Base-by-base conservation (phyloP, 1,284 basidiomycete genomes). In the Fomitopsis schrenkii region DNA sequence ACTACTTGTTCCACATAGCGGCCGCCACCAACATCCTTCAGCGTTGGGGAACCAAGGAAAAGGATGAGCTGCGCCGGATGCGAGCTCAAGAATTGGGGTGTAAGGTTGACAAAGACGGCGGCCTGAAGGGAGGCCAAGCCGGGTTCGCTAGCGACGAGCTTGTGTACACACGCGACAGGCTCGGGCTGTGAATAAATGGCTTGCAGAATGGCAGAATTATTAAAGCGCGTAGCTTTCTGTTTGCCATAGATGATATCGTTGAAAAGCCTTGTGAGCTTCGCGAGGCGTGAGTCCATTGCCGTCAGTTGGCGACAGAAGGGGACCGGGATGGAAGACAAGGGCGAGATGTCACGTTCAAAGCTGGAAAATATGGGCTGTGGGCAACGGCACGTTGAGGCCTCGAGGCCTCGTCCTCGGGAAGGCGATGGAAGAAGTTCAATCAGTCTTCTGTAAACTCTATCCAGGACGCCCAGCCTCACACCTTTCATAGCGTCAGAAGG, bases 1-100 rank as follows among this genome's bases (percentile, higher is more conserved):
- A 88, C 56, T 15, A 83, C 64, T 46, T 73, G 67, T 12, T 71
- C 60, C 2, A 87, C 70, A 45, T 80, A 77, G 1, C 71, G 35
- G 2, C 86, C 85, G 2, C 76, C 71, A 17, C 75, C 77, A 59
- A 84, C 28, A 22, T 45, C 42, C 42, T 45, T 45, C 42, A 45
- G 9, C 3, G 42, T 15, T 7, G 15, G 42, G 2, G 42, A 6
- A 19, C 42, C n/a, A 19, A 45, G 42, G 22, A 19, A 45, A 45
- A 45, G 15, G 17, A 45, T 45, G 17, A 45, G 15, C 10, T 4
- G 42, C 42, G 42, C 17, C n/a, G 42, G 22, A 15, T 45, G 42
- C 8, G 42, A 17, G 12, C 15, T 45, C 15, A 45, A 8, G n/a
- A 45, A 45, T 5, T 6, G 2, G 7, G 42, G 42, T 5, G 14